Percentiles rank a stretch among this genome's conserved stretches.
phyloP scores from a whole-genome alignment of 2,329 filamentous ascomycete species.

The Xylaria sp. region DNA sequence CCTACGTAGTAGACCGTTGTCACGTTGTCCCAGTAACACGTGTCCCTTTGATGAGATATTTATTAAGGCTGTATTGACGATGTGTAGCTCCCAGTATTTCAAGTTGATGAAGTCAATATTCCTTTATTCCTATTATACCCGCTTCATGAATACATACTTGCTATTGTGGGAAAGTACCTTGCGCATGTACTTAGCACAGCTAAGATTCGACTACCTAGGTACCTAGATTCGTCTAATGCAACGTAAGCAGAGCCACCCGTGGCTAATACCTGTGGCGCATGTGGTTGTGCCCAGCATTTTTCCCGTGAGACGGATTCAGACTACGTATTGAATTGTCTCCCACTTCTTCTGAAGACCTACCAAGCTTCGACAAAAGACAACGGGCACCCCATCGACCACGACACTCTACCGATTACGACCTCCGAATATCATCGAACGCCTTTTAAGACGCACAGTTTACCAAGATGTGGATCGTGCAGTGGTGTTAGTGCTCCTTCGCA shows the following conservation, averaged over 20 bases:
- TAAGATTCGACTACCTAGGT: too few species aligned
- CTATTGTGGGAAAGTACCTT: background rate
- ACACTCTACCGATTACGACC: slow-evolving; percentile 2
- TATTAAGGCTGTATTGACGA: background rate
- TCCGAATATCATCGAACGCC: slow-evolving; percentile 11
- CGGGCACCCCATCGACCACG: slow-evolving; percentile 13
- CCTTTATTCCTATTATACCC: background rate
- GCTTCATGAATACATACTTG: background rate
- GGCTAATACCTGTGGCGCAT: background rate
- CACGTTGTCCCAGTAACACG: background rate
- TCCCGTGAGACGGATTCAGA: background rate
- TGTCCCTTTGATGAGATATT: background rate
- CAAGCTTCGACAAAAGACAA: slow-evolving; percentile 8
- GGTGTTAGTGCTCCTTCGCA: slow-evolving; percentile 68
- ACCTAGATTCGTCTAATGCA: background rate
- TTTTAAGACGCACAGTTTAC: slow-evolving; percentile 20
- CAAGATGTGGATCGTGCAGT: slow-evolving; percentile 92
- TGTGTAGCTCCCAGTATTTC: background rate
- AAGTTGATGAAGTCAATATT: background rate
- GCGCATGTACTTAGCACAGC: too few species aligned
- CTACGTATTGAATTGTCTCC: slow-evolving; percentile 10
- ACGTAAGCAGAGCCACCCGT: background rate
- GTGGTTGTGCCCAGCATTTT: background rate
- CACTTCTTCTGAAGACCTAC: slow-evolving; percentile 15
- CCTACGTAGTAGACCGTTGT: too few species aligned